Evolutionary conservation across 1,284 basidiomycete genomes (phyloP), one percentile per base, ranked within the genome.

Genomic region (Phellopilus nigrolimitatus): DNA sequence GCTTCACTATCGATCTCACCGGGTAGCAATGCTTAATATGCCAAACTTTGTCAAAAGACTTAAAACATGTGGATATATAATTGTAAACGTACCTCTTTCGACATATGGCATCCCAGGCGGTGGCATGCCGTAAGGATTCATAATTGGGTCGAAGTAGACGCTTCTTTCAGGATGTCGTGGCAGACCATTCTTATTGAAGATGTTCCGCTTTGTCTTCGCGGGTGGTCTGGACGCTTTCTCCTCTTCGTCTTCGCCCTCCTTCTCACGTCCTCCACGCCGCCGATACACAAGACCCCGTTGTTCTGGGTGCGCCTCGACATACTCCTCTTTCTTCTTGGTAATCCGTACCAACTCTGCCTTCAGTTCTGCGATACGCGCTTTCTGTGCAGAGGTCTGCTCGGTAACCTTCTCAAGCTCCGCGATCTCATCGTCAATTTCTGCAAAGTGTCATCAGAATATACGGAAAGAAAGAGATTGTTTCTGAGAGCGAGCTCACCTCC

Each of bases 91-190:
- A 92, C 89, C 76, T 70, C 86, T 75, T 64, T 97, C 92, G 44
- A 80, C 70, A 66, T 97, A 97, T 7, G 91, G 92, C 93, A 97
- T 91, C 6, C 95, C 95, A 7, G 95, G 95, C 17, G 95, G 95
- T 17, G 95, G 84, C n/a, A 93, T 91, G 22, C 95, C 95, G 64
- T 79, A 95, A 5, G 93, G 92, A 65, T 98, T 98, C 79, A 95
- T 87, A 46, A 92, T 78, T 30, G 89, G 79, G 61, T 98, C 91
- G 67, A 93, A 97, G 67, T 97, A 97, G 37, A 94, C 75, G 67
- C 91, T 95, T 59, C 91, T 75, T 62, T 91, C 91, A 10, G 91
- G 91, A 68, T 91, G 88, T 51, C 84, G 74, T 56, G 91, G 84
- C 44, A 90, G 76, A 13, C 91, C 90, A 63, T 86, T 80, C 64